These are phyloP conservation scores for Hygrophoropsis aurantiaca DNA, from an alignment of 768 basidiomycete species.

Conservation along the genomic window DNA sequence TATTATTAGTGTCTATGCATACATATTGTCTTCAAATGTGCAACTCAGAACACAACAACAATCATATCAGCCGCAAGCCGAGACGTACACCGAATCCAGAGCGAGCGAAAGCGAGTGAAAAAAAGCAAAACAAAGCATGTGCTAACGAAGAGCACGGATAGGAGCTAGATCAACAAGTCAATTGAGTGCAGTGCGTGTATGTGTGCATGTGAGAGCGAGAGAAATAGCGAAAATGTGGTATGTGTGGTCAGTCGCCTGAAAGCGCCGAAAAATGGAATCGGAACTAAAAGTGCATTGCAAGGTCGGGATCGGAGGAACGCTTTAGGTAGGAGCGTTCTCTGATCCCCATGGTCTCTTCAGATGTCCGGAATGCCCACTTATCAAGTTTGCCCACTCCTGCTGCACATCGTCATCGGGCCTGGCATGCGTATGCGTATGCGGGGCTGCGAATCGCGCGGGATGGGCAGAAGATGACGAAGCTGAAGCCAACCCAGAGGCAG, in stretches of 20 bases:
- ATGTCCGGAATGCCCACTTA: not conserved
- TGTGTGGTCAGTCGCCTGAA: too few relatives aligned
- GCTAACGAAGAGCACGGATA: too few relatives aligned
- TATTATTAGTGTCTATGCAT: not conserved
- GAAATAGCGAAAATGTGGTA: too few relatives aligned
- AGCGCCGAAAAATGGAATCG: too few relatives aligned
- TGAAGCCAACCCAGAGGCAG: not conserved
- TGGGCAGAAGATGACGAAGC: too few relatives aligned
- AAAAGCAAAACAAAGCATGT: too few relatives aligned
- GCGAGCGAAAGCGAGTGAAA: not conserved
- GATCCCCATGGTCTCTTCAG: not conserved
- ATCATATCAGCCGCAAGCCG: too few relatives aligned
- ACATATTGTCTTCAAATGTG: too few relatives aligned
- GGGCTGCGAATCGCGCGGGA: not conserved
- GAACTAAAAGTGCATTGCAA: too few relatives aligned
- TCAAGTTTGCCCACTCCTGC: not conserved
- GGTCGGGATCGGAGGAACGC: too few relatives aligned
- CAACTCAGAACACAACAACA: not conserved
- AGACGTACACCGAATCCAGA: not conserved
- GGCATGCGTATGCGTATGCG: too few relatives aligned
- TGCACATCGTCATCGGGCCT: not conserved
- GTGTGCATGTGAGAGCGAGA: too few relatives aligned
- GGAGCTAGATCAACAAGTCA: not conserved
- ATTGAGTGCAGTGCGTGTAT: not conserved
- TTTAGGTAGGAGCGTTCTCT: not conserved